A percentile compares a stretch with the other conserved stretches of the same genome.
Evolutionary conservation across 1,284 basidiomycete genomes (phyloP).

Genomic region (Coriolopsis trogii): DNA sequence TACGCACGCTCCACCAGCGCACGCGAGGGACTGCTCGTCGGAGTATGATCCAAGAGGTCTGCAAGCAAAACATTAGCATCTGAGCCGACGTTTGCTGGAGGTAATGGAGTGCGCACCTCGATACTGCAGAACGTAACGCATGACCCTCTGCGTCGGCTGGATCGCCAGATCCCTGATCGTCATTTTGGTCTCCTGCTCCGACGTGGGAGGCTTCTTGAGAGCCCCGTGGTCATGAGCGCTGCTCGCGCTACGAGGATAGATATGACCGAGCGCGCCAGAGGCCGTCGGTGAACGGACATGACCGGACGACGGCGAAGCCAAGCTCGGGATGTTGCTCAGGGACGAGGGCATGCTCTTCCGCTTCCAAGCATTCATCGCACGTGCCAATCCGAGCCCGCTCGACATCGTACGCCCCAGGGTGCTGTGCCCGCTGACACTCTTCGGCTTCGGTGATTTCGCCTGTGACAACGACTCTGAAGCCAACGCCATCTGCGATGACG

Average conservation of each 20-base stretch:
- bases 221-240: slow-evolving; percentile 14
- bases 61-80: background rate
- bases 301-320: slow-evolving; percentile 11
- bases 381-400: slow-evolving; percentile 21
- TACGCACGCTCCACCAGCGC: slow-evolving; percentile 61
- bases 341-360: slow-evolving; percentile 32
- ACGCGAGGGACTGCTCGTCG: slow-evolving; percentile 43
- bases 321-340: slow-evolving; percentile 22
- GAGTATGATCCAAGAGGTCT: slow-evolving; percentile 50
- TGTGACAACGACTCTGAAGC: background rate
- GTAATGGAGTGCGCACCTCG: slow-evolving; percentile 54
- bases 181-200: slow-evolving; percentile 33
- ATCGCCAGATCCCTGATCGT: slow-evolving; percentile 66
- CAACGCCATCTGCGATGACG: slow-evolving; percentile 1
- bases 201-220: slow-evolving; percentile 7
- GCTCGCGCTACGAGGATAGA: background rate
- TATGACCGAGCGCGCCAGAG: background rate
- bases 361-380: slow-evolving; percentile 27
- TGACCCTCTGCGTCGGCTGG: slow-evolving; percentile 68
- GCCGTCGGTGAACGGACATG: background rate
- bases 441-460: background rate
- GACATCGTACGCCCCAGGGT: slow-evolving; percentile 11
- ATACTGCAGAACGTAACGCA: slow-evolving; percentile 70
- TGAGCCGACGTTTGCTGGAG: background rate
- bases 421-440: slow-evolving; percentile 12